Percentiles rank a stretch among this genome's conserved stretches.
phyloP scores from a whole-genome alignment of 108 stramenopile species.

The Skeletonema costatum region DNA sequence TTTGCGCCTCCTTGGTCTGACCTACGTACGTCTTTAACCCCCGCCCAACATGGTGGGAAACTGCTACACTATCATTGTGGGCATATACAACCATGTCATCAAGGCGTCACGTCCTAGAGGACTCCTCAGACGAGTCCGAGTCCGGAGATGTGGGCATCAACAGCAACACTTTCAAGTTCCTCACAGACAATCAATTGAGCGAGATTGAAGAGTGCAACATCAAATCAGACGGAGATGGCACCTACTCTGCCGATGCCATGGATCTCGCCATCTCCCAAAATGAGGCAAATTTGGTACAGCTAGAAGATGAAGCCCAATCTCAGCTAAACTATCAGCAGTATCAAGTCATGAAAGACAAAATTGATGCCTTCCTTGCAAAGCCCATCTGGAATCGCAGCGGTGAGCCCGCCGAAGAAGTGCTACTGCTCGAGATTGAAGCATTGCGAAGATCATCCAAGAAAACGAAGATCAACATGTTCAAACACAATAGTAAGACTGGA shows the following conservation, averaged over 20 bases:
- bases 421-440: slow-evolving; percentile 19
- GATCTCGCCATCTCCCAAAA: slow-evolving; percentile 12
- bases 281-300: neutral
- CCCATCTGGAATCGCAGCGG: slow-evolving; percentile 10
- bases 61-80: neutral
- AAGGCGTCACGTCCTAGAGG: slow-evolving; percentile 25
- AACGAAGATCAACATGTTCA: slow-evolving; percentile 18
- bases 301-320: neutral
- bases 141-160: slow-evolving; percentile 4
- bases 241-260: slow-evolving; percentile 16
- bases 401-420: slow-evolving; percentile 11
- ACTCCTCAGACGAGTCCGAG: slow-evolving; percentile 24
- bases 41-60: too few species aligned
- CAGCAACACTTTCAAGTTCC: neutral
- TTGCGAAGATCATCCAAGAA: slow-evolving; percentile 12
- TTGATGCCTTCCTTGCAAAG: slow-evolving; percentile 1
- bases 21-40: neutral
- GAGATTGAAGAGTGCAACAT: slow-evolving; percentile 23
- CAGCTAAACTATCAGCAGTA: slow-evolving; percentile 5
- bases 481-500: slow-evolving; percentile 11
- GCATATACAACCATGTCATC: slow-evolving; percentile 9
- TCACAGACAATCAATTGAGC: slow-evolving; percentile 11
- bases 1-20: too few species aligned
- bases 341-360: slow-evolving; percentile 1
- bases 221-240: neutral